Base-by-base conservation (phyloP, 2,329 filamentous ascomycete genomes). In the Incumbomyces delicatus region DNA sequence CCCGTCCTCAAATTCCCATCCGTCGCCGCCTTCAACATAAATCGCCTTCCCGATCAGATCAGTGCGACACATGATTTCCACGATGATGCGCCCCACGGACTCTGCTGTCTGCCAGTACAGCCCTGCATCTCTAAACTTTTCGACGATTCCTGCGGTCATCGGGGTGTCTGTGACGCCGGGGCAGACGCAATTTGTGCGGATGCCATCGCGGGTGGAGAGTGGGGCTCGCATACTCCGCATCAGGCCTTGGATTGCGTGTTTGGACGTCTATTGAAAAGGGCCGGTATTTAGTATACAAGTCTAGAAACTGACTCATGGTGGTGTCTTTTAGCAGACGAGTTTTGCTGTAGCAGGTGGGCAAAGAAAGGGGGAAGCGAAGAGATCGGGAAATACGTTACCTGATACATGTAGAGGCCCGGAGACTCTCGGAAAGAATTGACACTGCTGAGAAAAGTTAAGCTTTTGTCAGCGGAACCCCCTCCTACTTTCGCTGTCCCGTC, bases 191-290 rank as follows among this genome's bases (percentile, higher is more conserved):
- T 71, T 72, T 40, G 69, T 63, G 6, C 68, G 60, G 34, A 71
- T 62, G 33, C 61, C 40, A 10, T 27, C 37, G 30, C 59, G 27
- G 61, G 60, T 36, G 64, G 59, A 35, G 60, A 57, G 1, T 61
- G 58, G 65, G 45, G 53, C 54, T 34, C 68, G 61, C 30, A 75
- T 57, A 6, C 66, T 63, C 16, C 71, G 63, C 69, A 74, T 71
- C 12, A 74, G 58, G 0, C 72, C 72, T 22, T 71, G 61, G 0
- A 75, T 64, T 10, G 68, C 72, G 49, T 75, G 72, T 52, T 76
- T 75, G 4, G 66, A 62, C 0, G 71, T 46, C 40, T 48, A 14
- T 18, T 27, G 22, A 4, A 27, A 27, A 8, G 22, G 5, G 8
- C 4, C 5, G 22, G 8, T 5, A 27, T 5, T 27, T 27, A 27